phyloP scores from a whole-genome alignment of 192 early-diverging fungal genomes.

The Coemansia sp. region DNA sequence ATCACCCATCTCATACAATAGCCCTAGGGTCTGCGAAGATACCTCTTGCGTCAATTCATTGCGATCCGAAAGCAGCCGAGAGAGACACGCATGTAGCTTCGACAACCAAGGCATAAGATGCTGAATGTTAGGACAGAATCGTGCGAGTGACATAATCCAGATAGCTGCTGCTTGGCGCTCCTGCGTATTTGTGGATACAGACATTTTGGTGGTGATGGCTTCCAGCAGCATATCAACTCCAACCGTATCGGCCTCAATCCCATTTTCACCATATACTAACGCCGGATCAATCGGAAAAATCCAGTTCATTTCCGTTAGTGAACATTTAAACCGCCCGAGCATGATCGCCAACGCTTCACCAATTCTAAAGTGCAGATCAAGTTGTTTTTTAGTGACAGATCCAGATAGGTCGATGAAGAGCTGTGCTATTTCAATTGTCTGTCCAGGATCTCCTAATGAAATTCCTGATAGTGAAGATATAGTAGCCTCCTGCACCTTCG shows the following conservation, averaged over 20 bases:
- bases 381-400: constrained; percentile 66
- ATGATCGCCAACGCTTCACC: constrained; percentile 73
- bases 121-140: constrained; percentile 25
- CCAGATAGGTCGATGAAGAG: constrained; percentile 61
- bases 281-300: constrained; percentile 28
- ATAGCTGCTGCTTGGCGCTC: constrained; percentile 44
- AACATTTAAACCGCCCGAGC: constrained; percentile 37
- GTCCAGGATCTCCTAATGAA: constrained; percentile 45
- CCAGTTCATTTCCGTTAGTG: constrained; percentile 31
- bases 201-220: constrained; percentile 18
- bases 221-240: constrained; percentile 24
- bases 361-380: constrained; percentile 81
- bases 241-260: constrained; percentile 14
- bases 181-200: constrained; percentile 27
- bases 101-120: constrained; percentile 55
- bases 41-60: constrained; percentile 63
- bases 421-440: constrained; percentile 33
- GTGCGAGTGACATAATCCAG: constrained; percentile 39
- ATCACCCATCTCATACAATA: constrained; percentile 44
- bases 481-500: constrained; percentile 76
- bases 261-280: constrained; percentile 20
- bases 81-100: constrained; percentile 75
- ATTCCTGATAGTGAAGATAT: constrained; percentile 70
- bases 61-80: constrained; percentile 72
- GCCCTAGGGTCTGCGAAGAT: constrained; percentile 34